Percentiles rank a stretch among this genome's conserved stretches.
Evolutionary conservation across 2,329 filamentous ascomycete species (phyloP).

Genomic region (Monosporascus sp.): DNA sequence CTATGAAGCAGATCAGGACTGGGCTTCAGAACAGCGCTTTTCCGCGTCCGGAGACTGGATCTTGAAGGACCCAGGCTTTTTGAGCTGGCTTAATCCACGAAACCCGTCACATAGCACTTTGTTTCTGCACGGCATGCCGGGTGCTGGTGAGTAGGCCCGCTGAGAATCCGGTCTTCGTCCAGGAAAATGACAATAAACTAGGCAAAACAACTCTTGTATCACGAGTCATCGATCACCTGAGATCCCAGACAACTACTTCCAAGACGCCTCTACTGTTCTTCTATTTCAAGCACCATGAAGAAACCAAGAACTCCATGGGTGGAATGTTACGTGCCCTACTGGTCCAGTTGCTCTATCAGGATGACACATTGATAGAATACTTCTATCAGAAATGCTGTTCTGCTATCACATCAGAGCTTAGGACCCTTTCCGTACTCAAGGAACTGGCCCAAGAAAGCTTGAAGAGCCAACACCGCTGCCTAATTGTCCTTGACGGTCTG

Average conservation of each 20-base stretch:
- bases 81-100: neutral
- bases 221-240: slow-evolving; percentile 3
- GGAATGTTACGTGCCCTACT: slow-evolving; percentile 5
- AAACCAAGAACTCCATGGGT: slow-evolving; percentile 3
- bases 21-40: neutral
- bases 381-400: slow-evolving; percentile 1
- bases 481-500: slow-evolving; percentile 6
- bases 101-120: slow-evolving; percentile 1
- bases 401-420: neutral
- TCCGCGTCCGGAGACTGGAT: neutral
- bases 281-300: slow-evolving; percentile 6
- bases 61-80: neutral
- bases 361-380: neutral
- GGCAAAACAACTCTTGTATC: slow-evolving; percentile 7
- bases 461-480: neutral
- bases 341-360: slow-evolving; percentile 1
- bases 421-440: neutral
- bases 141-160: slow-evolving; percentile 8
- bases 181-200: neutral
- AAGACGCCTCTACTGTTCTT: slow-evolving; percentile 2
- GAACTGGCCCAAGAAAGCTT: neutral
- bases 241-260: neutral
- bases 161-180: neutral
- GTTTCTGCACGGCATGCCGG: slow-evolving; percentile 13
- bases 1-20: neutral